phyloP scores from a whole-genome alignment of 371 early-diverging fungal genomes.

The Syncephalastrum monosporum region DNA sequence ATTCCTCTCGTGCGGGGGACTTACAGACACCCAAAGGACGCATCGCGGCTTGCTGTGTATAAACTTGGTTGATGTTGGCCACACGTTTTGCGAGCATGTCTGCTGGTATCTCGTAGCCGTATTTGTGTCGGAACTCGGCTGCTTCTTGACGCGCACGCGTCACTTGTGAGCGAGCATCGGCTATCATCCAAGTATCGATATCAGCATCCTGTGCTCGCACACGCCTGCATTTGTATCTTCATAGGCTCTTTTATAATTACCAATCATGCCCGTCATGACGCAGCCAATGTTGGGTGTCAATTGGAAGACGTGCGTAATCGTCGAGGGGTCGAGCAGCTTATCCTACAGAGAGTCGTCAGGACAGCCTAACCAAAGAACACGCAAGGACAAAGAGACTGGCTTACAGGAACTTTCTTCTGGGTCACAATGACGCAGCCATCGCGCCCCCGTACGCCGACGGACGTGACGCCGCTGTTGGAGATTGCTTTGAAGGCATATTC shows the following conservation, averaged over 20 bases:
- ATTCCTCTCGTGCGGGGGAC: conserved; percentile 20
- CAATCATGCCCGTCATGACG: conserved; percentile 95
- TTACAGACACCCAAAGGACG: conserved; percentile 95
- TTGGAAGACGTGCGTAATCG: conserved; percentile 91
- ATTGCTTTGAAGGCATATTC: conserved; percentile 99
- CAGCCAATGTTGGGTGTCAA: conserved; percentile 95
- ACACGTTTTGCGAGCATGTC: conserved; percentile 97
- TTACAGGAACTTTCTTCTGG: conserved; percentile 96
- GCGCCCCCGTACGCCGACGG: conserved; percentile 93
- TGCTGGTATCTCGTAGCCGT: conserved; percentile 95
- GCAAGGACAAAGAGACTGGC: conserved; percentile 17
- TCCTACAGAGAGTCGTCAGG: conserved; percentile 56
- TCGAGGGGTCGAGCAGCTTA: conserved; percentile 93
- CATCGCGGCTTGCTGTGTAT: conserved; percentile 99
- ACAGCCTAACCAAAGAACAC: neutral
- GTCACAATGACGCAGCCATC: conserved; percentile 92
- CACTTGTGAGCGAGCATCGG: conserved; percentile 94
- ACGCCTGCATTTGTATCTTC: neutral
- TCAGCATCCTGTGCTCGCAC: neutral
- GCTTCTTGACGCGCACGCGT: conserved; percentile 93
- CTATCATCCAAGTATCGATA: conserved; percentile 29
- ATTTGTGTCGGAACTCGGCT: conserved; percentile 97
- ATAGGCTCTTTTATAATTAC: conserved; percentile 33
- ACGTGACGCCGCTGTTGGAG: conserved; percentile 91
- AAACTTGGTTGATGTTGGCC: conserved; percentile 97